phyloP scores from a whole-genome alignment of 106 monocot species.

The Gastrodia elata region DNA sequence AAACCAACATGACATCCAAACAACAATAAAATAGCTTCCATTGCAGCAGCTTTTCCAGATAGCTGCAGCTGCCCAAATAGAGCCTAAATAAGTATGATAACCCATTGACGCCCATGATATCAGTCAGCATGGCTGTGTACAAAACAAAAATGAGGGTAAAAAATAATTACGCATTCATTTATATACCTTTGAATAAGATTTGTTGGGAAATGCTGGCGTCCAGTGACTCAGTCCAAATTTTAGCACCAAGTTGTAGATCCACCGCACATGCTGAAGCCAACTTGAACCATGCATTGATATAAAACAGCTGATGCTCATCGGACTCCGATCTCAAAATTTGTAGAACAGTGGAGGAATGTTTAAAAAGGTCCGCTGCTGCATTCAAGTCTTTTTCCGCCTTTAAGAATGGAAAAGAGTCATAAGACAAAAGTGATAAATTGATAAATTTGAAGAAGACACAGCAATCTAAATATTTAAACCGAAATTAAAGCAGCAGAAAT shows the following conservation, averaged over 20 bases:
- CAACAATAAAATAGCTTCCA: too few relatives aligned
- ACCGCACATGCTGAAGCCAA: conserved; percentile 33
- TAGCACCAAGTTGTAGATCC: conserved; percentile 59
- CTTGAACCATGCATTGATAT: conserved; percentile 52
- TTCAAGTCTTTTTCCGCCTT: conserved; percentile 44
- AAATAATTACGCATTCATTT: background rate
- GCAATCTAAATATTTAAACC: background rate
- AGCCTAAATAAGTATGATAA: too few relatives aligned
- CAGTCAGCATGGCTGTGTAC: background rate
- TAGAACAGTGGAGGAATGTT: conserved; percentile 30
- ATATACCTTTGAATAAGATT: conserved; percentile 50
- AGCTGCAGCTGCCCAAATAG: too few relatives aligned
- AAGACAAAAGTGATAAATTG: background rate
- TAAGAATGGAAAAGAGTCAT: background rate
- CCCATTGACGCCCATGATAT: too few relatives aligned
- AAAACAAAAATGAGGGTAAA: background rate
- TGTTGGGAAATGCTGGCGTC: conserved; percentile 19
- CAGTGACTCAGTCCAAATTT: conserved; percentile 42
- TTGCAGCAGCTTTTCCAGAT: too few relatives aligned
- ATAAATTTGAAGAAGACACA: background rate
- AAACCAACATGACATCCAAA: too few relatives aligned
- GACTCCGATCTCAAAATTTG: conserved; percentile 29
- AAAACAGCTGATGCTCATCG: conserved; percentile 32
- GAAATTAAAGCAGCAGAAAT: background rate
- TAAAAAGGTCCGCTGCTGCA: conserved; percentile 36